Conservation (phyloP, 108 stramenopile genomes). For the Cyclotella cryptica region DNA sequence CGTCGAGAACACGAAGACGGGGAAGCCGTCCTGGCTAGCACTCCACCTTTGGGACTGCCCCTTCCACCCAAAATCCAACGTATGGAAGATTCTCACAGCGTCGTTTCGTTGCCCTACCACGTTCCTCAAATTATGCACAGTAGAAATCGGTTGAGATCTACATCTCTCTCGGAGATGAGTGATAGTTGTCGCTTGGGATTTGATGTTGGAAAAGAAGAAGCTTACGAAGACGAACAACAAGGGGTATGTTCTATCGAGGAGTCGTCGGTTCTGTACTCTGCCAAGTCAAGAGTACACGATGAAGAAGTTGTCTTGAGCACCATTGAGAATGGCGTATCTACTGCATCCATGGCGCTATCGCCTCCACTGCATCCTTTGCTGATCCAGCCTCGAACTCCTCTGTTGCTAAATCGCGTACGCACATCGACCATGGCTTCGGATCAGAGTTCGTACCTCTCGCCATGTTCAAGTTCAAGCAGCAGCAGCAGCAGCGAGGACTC, state of each 20-base stretch:
- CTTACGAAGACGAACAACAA: neutral
- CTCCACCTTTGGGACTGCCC: neutral
- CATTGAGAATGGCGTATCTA: conserved; percentile 9
- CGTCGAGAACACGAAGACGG: neutral
- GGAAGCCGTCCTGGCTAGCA: neutral
- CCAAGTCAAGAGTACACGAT: conserved; percentile 1
- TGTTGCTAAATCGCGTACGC: conserved; percentile 10
- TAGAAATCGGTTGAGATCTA: conserved; percentile 27
- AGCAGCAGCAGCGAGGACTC: neutral
- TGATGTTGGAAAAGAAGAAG: neutral
- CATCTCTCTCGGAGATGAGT: conserved; percentile 41
- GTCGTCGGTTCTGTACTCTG: neutral
- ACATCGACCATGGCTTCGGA: conserved; percentile 26
- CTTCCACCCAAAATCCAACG: conserved; percentile 35
- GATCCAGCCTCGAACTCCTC: neutral
- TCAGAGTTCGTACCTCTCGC: conserved; percentile 29
- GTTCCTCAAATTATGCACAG: conserved; percentile 27
- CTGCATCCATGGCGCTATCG: conserved; percentile 5
- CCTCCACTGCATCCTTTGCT: conserved; percentile 9
- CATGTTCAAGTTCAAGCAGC: conserved; percentile 1
- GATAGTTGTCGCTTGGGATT: conserved; percentile 18
- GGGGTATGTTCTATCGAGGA: neutral
- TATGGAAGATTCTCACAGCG: conserved; percentile 10
- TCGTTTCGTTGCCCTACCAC: neutral
- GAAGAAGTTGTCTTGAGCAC: conserved; percentile 10